Evolutionary conservation across 2,329 filamentous ascomycete species (phyloP).

Genomic region (Fusarium nodosum): DNA sequence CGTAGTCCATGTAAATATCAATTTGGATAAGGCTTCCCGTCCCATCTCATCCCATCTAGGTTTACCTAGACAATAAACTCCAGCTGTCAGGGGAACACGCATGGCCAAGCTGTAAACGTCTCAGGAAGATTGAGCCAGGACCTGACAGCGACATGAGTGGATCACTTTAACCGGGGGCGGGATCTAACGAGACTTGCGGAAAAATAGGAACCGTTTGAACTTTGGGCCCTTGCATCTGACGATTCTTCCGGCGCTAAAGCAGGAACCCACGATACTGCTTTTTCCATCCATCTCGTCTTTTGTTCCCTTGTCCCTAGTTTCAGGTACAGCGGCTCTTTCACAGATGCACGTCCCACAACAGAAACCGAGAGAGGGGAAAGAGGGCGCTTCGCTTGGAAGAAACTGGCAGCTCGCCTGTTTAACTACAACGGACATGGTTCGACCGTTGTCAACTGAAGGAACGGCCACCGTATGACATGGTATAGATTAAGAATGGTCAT

Average conservation of each 20-base stretch:
- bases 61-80: background rate
- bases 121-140: constrained; percentile 21
- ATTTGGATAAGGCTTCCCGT: constrained; percentile 13
- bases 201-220: constrained; percentile 28
- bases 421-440: constrained; percentile 4
- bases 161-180: background rate
- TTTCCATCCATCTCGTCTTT: constrained; percentile 22
- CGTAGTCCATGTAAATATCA: constrained; percentile 7
- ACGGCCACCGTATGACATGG: background rate
- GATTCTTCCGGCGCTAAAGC: constrained; percentile 38
- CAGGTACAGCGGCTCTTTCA: constrained; percentile 43
- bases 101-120: constrained; percentile 9
- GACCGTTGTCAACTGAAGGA: constrained; percentile 13
- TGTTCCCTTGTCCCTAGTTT: constrained; percentile 33
- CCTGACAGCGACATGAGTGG: constrained; percentile 12
- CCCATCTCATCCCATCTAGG: background rate
- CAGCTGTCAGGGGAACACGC: background rate
- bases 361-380: background rate
- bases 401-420: constrained; percentile 3
- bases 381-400: constrained; percentile 19
- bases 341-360: constrained; percentile 12
- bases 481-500: background rate
- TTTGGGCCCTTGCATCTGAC: background rate
- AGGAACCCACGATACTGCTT: constrained; percentile 33
- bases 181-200: constrained; percentile 29